Base-by-base conservation (phyloP, 2,329 filamentous ascomycete species). In the Rasamsonia emersonii region DNA sequence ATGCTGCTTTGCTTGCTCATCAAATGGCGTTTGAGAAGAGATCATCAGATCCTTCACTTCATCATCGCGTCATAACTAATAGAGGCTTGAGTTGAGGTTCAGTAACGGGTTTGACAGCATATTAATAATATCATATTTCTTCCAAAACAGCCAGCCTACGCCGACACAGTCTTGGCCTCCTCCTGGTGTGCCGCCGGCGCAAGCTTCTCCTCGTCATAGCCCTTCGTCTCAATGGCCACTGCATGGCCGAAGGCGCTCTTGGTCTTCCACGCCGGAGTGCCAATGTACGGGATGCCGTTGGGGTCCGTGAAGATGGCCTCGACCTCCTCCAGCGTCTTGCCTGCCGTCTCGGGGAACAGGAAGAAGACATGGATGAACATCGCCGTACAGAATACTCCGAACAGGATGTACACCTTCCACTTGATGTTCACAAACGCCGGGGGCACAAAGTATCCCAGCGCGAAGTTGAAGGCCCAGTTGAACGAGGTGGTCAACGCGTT, bases 251-350 rank as follows among this genome's bases (percentile, higher is more conserved):
- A 53, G 26, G 51, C 40, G 26, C 52, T 50, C 21, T 33, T 39
- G 8, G 58, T 61, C 49, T 56, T 59, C 58, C 58, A 61, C 14
- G 58, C 52, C 9, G 55, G 47, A 4, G 45, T 56, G 36, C 57
- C 57, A 16, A 61, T 54, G 36, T 56, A 56, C 15, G 48, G 51
- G 23, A 53, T 45, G 11, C 56, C 56, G 23, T 47, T 37, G 11
- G 56, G 56, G 9, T 56, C 50, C 18, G 51, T 58, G 51, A 88
- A 88, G 41, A 86, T 77, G 9, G 74, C 73, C 42, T 83, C 80
- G 55, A 86, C 78, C 51, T 88, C 81, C 50, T 88, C 82, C 1
- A 88, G 71, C 0, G 79, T 81, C 58, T 77, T 82, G 9, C 80
- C 80, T 23, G 76, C 73, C 0, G 81, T 86, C 58, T 85, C 73